Conservation (phyloP, 352 stramenopile species). For the Plasmopara halstedii region DNA sequence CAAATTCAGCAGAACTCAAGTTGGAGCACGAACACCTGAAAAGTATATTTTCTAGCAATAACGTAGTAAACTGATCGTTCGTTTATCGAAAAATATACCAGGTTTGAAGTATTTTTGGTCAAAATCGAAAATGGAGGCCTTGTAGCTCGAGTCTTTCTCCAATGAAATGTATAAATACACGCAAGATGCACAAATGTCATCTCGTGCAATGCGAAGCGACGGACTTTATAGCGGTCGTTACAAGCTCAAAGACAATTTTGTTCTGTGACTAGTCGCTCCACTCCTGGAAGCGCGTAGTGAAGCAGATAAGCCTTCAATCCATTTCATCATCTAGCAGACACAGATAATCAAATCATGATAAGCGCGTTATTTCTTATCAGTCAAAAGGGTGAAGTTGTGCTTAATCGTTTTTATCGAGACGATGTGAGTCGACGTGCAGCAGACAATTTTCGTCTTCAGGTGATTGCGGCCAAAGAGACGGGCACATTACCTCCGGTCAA, state of each 20-base stretch:
- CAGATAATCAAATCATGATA: constrained; percentile 34
- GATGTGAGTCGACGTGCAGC: constrained; percentile 65
- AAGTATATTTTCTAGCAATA: too few relatives aligned
- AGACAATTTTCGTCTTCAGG: constrained; percentile 71
- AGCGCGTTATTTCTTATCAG: constrained; percentile 76
- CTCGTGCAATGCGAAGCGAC: constrained; percentile 4
- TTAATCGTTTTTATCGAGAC: constrained; percentile 79
- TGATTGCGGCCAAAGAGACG: constrained; percentile 96
- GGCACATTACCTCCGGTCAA: constrained; percentile 92
- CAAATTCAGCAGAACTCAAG: too few relatives aligned
- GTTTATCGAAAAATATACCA: too few relatives aligned
- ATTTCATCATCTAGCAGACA: not conserved
- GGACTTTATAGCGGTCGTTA: constrained; percentile 7
- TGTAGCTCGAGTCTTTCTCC: too few relatives aligned
- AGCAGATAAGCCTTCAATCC: constrained; percentile 8
- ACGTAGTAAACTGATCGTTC: too few relatives aligned
- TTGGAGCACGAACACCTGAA: too few relatives aligned
- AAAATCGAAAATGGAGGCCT: too few relatives aligned
- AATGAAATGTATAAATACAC: not conserved
- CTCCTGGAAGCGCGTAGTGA: constrained; percentile 17
- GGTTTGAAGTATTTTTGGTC: too few relatives aligned
- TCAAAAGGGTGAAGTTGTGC: constrained; percentile 75
- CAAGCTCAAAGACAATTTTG: constrained; percentile 4
- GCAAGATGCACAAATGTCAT: not conserved
- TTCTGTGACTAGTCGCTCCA: constrained; percentile 14